A percentile compares a stretch with the other conserved stretches of the same genome.
Conservation (phyloP, 495 filamentous ascomycete species). For the Hypomontagnella submonticulosa region DNA sequence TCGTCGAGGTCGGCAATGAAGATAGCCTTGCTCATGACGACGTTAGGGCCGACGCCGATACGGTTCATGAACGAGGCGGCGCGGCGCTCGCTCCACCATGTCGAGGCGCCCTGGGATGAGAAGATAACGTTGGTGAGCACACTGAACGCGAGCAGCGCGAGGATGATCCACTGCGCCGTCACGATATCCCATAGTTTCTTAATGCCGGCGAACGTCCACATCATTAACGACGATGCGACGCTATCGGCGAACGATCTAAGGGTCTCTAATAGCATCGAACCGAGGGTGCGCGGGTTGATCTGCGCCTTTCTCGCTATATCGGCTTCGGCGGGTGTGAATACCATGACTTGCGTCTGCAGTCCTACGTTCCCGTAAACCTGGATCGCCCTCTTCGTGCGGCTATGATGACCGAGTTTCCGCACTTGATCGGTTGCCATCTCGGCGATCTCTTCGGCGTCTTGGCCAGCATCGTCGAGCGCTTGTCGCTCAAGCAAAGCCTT, state of each 20-base stretch:
- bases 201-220: slow-evolving; percentile 73
- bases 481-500: slow-evolving; percentile 82
- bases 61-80: slow-evolving; percentile 81
- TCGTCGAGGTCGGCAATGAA: slow-evolving; percentile 86
- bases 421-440: slow-evolving; percentile 91
- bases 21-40: slow-evolving; percentile 84
- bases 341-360: slow-evolving; percentile 71
- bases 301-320: slow-evolving; percentile 60
- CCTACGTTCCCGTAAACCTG: slow-evolving; percentile 90
- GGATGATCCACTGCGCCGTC: slow-evolving; percentile 78
- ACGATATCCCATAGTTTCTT: slow-evolving; percentile 73
- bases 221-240: slow-evolving; percentile 74
- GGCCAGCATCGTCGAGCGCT: slow-evolving; percentile 80
- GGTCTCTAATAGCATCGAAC: slow-evolving; percentile 75
- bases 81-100: slow-evolving; percentile 88
- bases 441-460: slow-evolving; percentile 84
- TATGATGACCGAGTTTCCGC: slow-evolving; percentile 79
- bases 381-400: slow-evolving; percentile 88
- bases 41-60: slow-evolving; percentile 80
- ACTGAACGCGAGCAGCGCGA: slow-evolving; percentile 74
- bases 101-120: slow-evolving; percentile 70
- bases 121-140: slow-evolving; percentile 75
- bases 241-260: slow-evolving; percentile 74
- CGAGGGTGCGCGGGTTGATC: slow-evolving; percentile 74
- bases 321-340: slow-evolving; percentile 65